Percentiles rank a stretch among this genome's conserved stretches.
Evolutionary conservation across 1,139 yeast genomes (phyloP).

Genomic region (Nakaseomyces glabratus): DNA sequence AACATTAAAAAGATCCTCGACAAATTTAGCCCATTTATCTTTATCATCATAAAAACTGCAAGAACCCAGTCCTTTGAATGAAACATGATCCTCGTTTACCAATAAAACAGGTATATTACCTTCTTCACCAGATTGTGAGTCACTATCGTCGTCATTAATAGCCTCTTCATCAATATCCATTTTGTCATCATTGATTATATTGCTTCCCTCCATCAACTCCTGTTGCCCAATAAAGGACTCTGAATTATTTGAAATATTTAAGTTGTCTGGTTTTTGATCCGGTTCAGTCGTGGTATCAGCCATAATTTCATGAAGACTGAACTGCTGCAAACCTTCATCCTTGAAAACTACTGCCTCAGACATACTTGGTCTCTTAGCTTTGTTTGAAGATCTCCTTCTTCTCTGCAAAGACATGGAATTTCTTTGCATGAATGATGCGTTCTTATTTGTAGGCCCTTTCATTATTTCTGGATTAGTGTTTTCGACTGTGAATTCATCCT

Average conservation of each 20-base stretch:
- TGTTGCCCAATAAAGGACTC: slow-evolving; percentile 8
- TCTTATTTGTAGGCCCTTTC: slow-evolving; percentile 9
- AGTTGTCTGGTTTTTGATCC: slow-evolving; percentile 12
- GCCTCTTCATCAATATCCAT: slow-evolving; percentile 12
- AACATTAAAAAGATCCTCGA: slow-evolving; percentile 9
- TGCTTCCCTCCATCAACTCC: slow-evolving; percentile 7
- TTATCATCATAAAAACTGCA: slow-evolving; percentile 23
- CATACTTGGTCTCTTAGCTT: slow-evolving; percentile 25
- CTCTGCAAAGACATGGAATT: slow-evolving; percentile 7
- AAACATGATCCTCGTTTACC: slow-evolving; percentile 26
- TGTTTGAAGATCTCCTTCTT: slow-evolving; percentile 25
- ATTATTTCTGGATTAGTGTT: not conserved
- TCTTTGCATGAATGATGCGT: slow-evolving; percentile 7
- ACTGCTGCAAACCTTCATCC: slow-evolving; percentile 30
- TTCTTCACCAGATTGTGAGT: slow-evolving; percentile 8
- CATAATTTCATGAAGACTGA: slow-evolving; percentile 28
- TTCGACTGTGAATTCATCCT: not conserved
- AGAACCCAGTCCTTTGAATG: slow-evolving; percentile 15
- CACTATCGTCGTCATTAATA: slow-evolving; percentile 7
- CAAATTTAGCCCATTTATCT: slow-evolving; percentile 21
- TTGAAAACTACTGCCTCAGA: slow-evolving; percentile 27
- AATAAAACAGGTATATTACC: slow-evolving; percentile 14
- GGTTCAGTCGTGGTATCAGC: slow-evolving; percentile 20
- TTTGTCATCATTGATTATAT: slow-evolving; percentile 10
- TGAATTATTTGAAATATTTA: slow-evolving; percentile 5